Evolutionary conservation across 2,329 filamentous ascomycete genomes (phyloP).

Genomic region (Colletotrichum sp.): DNA sequence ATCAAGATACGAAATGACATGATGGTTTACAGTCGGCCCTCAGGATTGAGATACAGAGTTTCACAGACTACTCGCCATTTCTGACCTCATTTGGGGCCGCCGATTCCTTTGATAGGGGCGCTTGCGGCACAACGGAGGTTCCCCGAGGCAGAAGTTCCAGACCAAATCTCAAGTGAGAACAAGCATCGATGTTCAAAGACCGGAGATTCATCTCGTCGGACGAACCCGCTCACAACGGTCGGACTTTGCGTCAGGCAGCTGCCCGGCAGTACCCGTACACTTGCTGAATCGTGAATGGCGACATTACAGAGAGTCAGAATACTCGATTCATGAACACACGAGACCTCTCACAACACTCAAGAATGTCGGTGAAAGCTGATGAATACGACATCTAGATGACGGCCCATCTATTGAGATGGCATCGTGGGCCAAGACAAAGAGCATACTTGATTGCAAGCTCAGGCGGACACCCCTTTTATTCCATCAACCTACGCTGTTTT

Average conservation of each 20-base stretch:
- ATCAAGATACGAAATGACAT: not conserved
- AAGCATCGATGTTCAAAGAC: not conserved
- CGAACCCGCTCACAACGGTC: not conserved
- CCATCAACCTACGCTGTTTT: not conserved
- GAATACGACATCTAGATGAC: not conserved
- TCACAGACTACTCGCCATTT: not conserved
- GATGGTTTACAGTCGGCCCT: not conserved
- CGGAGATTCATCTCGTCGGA: not conserved
- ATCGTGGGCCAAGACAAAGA: not conserved
- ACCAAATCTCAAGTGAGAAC: not conserved
- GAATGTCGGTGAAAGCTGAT: not conserved
- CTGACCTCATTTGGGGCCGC: not conserved
- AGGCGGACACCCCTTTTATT: not conserved
- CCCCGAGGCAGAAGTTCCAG: not conserved
- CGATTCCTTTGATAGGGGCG: not conserved
- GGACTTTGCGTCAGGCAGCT: rapidly evolving
- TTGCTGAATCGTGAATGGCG: not conserved
- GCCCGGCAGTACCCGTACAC: too few species aligned
- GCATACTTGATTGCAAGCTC: not conserved
- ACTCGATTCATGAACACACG: not conserved
- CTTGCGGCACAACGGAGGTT: not conserved
- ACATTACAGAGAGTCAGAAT: not conserved
- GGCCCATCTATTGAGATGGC: not conserved
- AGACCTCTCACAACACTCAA: not conserved
- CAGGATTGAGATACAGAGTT: not conserved